phyloP scores from a whole-genome alignment of 345 rosid species.

The Psidium guajava region DNA sequence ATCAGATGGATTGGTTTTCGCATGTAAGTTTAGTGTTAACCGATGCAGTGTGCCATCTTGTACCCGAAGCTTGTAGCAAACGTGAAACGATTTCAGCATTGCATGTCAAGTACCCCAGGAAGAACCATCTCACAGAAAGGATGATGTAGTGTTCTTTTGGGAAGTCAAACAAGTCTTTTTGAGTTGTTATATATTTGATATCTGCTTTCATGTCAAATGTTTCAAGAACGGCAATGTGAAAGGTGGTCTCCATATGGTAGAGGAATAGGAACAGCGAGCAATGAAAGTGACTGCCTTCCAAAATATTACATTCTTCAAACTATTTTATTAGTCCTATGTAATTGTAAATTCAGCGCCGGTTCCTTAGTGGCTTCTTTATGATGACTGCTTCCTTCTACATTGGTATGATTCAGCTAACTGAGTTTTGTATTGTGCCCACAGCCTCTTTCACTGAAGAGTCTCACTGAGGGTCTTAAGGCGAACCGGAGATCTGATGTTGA shows the following conservation, averaged over 20 bases:
- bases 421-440: conserved; percentile 19
- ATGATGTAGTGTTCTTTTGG: not conserved
- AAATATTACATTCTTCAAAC: no score
- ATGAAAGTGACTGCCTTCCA: no score
- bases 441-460: conserved; percentile 66
- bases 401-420: not conserved
- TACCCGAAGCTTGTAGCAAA: not conserved
- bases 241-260: not conserved
- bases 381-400: no score
- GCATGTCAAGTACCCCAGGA: not conserved
- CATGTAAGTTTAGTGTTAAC: not conserved
- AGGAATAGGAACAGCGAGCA: no score
- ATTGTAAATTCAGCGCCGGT: no score
- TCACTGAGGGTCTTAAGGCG: conserved; percentile 51
- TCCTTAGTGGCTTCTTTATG: no score
- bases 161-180: not conserved
- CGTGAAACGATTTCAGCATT: not conserved
- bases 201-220: not conserved
- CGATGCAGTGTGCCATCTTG: not conserved
- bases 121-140: not conserved
- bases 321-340: no score
- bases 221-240: not conserved
- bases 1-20: not conserved
- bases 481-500: conserved; percentile 48
- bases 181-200: not conserved